Percentiles rank a stretch among this genome's conserved stretches.
These are phyloP conservation scores for Sclerotinia subarctica DNA, from an alignment of 2,329 filamentous ascomycete species.

Conservation along the genomic window DNA sequence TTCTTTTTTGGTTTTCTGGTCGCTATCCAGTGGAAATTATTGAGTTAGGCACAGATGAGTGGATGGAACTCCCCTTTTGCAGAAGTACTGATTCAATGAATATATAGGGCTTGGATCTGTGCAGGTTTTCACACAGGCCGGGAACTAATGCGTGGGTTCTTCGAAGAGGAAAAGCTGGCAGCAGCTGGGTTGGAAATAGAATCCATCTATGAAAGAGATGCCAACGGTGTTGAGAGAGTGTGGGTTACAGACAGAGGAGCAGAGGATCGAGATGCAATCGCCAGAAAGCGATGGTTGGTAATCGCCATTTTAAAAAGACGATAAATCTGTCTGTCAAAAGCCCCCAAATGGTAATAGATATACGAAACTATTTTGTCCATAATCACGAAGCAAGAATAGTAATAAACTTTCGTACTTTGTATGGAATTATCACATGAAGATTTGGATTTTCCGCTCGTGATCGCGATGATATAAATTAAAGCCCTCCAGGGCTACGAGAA, in stretches of 20 bases:
- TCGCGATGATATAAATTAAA: too few relatives aligned
- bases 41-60: neutral
- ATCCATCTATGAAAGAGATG: constrained; percentile 66
- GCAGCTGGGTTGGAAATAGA: constrained; percentile 57
- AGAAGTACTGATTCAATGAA: constrained; percentile 16
- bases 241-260: constrained; percentile 59
- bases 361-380: neutral
- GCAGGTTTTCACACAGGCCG: constrained; percentile 72
- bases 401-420: neutral
- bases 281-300: constrained; percentile 69
- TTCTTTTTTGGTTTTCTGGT: neutral
- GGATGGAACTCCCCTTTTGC: neutral
- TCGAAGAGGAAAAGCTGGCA: constrained; percentile 47
- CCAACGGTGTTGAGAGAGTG: constrained; percentile 57
- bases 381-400: neutral
- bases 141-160: constrained; percentile 63
- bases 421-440: too few relatives aligned
- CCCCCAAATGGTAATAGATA: neutral
- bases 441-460: too few relatives aligned
- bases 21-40: neutral
- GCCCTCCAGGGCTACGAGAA: too few relatives aligned
- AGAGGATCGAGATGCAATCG: constrained; percentile 59
- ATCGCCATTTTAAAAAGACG: constrained; percentile 49
- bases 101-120: constrained; percentile 53
- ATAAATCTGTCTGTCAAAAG: neutral